Evolutionary conservation across 768 basidiomycete species (phyloP), one percentile per base, ranked within the genome.

Genomic region (Tylopilus vinaceipallidus): DNA sequence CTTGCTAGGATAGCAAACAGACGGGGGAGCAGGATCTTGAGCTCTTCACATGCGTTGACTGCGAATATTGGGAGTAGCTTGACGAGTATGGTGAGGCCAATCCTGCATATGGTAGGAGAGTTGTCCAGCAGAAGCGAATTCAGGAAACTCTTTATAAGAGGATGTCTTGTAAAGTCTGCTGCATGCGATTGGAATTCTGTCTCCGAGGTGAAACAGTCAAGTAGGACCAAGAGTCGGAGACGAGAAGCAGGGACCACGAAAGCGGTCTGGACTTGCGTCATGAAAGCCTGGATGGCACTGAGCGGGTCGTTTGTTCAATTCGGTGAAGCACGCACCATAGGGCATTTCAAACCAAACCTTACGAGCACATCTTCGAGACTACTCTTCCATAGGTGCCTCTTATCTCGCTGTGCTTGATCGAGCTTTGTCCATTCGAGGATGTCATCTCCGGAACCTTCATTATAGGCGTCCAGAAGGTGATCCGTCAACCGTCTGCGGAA

Each of bases 291-390:
- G 56, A 42, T 6, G 33, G 29, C 17, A 33, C 30, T 54, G n/a
- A 55, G 45, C 37, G 36, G 34, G 32, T 57, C 41, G 22, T 36
- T 33, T 23, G 48, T 53, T n/a, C 52, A 45, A 32, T 22, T 26
- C n/a, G 39, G 48, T 26, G 48, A 55, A 44, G 42, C 45, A 72
- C 85, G 53, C 62, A 90, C 90, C 71, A 82, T 68, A 20, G 88
- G 86, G 47, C 74, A 67, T 56, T 80, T 75, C 49, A 81, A 63
- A 40, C 83, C 88, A 60, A 81, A 85, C 45, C 72, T 76, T 34
- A 89, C 73, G 35, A 92, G 72, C 17, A 88, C 76, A 57, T 88
- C 84, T 63, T 91, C 88, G 52, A 93, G 71, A 62, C 89, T 93
- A 24, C 71, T 67, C 67, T 90, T 91, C 90, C 90, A 93, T 23